Base-by-base conservation (phyloP, 2,329 filamentous ascomycete species). In the Fusarium virguliforme region DNA sequence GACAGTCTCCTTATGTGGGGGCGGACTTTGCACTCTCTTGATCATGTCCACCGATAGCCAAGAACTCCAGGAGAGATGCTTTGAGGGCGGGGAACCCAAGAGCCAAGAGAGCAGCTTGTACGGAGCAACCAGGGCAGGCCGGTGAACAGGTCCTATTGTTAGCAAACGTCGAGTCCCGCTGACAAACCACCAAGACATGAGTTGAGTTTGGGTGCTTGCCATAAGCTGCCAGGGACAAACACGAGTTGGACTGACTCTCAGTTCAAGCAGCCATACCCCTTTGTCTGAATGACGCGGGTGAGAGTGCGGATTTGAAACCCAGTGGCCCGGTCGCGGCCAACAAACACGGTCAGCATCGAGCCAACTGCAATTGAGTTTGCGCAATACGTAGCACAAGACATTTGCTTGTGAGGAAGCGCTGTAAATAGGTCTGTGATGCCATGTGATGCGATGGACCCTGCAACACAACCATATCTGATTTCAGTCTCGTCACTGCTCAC, bases 321-420 rank as follows among this genome's bases (percentile, higher is more conserved):
- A n/a, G 24, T 40, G 53, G 13, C 15, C 53, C n/a, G 26, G 35
- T 43, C 13, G 22, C 18, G 34, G 34, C 53, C 30, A 37, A 18
- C 35, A 57, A 57, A 18, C 22, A 41, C 30, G 28, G 28, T 51
- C 26, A 51, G 43, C 35, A 34, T 53, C 13, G 34, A 26, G 43
- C 43, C 46, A 41, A 34, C 46, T 10, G 58, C 30, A 51, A 60
- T 60, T 60, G 46, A 40, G 34, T 60, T 60, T 41, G 35, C 30
- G 22, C 22, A 60, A 48, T 9, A 24, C 51, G 34, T 37, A 37
- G 30, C 41, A 35, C 46, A 32, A 35, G 40, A 50, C 32, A 59
- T 7, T 51, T 50, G 26, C 9, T 30, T 35, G 12, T 18, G 43
- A 50, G 30, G 26, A 50, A 24, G n/a, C 2, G 18, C n/a, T 12